Conservation (phyloP, 2,329 filamentous ascomycete genomes). For the Fusarium sp. region DNA sequence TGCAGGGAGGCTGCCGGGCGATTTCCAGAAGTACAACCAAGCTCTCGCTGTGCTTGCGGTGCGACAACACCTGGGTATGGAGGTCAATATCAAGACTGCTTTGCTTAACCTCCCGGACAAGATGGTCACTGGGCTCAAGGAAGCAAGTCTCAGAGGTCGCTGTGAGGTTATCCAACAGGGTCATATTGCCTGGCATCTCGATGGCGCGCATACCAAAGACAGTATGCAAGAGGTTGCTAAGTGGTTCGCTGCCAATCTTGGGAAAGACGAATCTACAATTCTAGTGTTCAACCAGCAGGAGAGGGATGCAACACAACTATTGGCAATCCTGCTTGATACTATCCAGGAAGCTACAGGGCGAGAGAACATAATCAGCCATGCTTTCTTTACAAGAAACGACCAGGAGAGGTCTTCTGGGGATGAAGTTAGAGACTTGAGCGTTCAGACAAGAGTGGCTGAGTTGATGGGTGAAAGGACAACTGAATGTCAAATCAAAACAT, state of each 20-base stretch:
- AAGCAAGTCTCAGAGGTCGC: conserved; percentile 78
- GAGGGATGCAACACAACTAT: conserved; percentile 77
- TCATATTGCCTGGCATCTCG: conserved; percentile 80
- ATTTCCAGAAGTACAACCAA: conserved; percentile 71
- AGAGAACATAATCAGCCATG: conserved; percentile 72
- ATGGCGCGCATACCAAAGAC: conserved; percentile 89
- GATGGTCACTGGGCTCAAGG: conserved; percentile 74
- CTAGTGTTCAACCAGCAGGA: conserved; percentile 96
- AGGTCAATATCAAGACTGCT: conserved; percentile 35
- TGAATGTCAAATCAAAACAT: conserved; percentile 60
- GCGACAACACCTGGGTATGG: conserved; percentile 65
- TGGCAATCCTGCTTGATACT: conserved; percentile 72
- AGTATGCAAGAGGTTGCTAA: conserved; percentile 80
- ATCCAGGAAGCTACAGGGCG: conserved; percentile 58
- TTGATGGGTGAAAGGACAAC: conserved; percentile 71
- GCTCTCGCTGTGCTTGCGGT: conserved; percentile 69
- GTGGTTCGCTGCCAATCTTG: conserved; percentile 77
- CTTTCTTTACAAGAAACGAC: conserved; percentile 85
- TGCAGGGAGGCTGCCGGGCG: conserved; percentile 59
- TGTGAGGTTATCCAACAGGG: conserved; percentile 75
- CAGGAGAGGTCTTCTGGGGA: conserved; percentile 36
- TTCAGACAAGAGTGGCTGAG: conserved; percentile 76
- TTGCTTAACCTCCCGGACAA: conserved; percentile 51
- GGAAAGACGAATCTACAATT: conserved; percentile 56
- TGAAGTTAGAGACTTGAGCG: conserved; percentile 64